Evolutionary conservation across 208 protist species (phyloP).

Genomic region (Naegleria fowleri): DNA sequence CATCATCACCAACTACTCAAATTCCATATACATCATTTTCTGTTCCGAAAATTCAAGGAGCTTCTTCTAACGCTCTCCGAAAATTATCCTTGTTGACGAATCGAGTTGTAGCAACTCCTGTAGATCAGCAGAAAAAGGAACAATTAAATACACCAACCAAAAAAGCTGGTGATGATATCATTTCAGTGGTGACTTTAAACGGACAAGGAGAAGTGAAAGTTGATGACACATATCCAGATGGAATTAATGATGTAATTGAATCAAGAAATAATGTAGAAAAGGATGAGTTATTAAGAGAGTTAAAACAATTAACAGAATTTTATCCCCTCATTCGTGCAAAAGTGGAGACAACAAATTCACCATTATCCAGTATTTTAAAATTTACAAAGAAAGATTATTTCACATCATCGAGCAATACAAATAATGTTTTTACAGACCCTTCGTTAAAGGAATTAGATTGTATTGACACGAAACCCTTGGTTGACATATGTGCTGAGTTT

Average conservation of each 20-base stretch:
- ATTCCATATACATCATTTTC: constrained; percentile 5
- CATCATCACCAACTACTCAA: not conserved
- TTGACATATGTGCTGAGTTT: not conserved
- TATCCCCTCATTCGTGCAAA: not conserved
- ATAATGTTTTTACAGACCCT: not conserved
- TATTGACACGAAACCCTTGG: not conserved
- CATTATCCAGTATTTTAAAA: not conserved
- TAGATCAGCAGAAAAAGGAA: not conserved
- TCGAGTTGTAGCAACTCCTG: not conserved
- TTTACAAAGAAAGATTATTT: not conserved
- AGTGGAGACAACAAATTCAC: not conserved
- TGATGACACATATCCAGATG: not conserved
- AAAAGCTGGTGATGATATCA: not conserved
- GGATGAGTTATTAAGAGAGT: not conserved
- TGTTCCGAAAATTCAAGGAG: not conserved
- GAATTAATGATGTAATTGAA: not conserved
- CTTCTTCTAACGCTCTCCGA: not conserved
- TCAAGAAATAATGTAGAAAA: not conserved
- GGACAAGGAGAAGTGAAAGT: not conserved
- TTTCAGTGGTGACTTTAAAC: not conserved
- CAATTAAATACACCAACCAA: not conserved
- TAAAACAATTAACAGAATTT: not conserved
- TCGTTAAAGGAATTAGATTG: constrained; percentile 8
- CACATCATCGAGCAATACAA: not conserved
- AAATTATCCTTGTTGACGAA: not conserved